phyloP scores from a whole-genome alignment of 1,139 yeast species.

The Debaryomyces coudertii region DNA sequence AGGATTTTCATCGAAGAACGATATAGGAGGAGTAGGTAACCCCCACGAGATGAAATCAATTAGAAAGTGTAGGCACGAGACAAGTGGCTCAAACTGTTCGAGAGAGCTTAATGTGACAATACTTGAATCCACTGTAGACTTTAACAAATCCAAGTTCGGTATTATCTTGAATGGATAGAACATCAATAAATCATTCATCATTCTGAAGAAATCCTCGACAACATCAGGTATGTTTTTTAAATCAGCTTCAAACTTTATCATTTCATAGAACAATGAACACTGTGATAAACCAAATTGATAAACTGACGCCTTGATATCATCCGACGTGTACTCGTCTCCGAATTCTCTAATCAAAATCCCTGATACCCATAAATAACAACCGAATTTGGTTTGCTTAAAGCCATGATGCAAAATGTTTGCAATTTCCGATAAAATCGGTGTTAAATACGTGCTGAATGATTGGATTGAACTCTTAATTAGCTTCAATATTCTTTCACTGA shows the following conservation, averaged over 20 bases:
- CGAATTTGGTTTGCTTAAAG: slow-evolving; percentile 67
- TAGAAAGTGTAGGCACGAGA: slow-evolving; percentile 71
- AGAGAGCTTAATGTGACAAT: slow-evolving; percentile 54
- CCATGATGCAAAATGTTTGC: slow-evolving; percentile 68
- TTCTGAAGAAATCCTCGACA: slow-evolving; percentile 85
- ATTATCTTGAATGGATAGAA: slow-evolving; percentile 73
- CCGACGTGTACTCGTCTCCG: slow-evolving; percentile 58
- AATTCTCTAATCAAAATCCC: slow-evolving; percentile 81
- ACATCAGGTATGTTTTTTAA: slow-evolving; percentile 65
- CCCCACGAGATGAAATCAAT: slow-evolving; percentile 88
- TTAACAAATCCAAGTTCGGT: slow-evolving; percentile 55
- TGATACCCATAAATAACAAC: slow-evolving; percentile 90
- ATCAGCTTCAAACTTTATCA: slow-evolving; percentile 29
- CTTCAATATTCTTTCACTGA: slow-evolving; percentile 76
- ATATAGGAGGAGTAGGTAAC: slow-evolving; percentile 74
- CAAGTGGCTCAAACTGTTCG: slow-evolving; percentile 72
- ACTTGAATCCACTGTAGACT: slow-evolving; percentile 63
- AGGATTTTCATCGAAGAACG: slow-evolving; percentile 58
- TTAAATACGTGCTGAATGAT: slow-evolving; percentile 66
- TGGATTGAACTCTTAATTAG: slow-evolving; percentile 68
- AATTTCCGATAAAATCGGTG: slow-evolving; percentile 63
- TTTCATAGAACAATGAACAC: slow-evolving; percentile 42
- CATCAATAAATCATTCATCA: slow-evolving; percentile 79
- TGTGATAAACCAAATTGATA: slow-evolving; percentile 55
- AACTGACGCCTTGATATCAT: slow-evolving; percentile 42